Conservation (phyloP, 2,329 filamentous ascomycete genomes). For the Tolypocladium nubicola region DNA sequence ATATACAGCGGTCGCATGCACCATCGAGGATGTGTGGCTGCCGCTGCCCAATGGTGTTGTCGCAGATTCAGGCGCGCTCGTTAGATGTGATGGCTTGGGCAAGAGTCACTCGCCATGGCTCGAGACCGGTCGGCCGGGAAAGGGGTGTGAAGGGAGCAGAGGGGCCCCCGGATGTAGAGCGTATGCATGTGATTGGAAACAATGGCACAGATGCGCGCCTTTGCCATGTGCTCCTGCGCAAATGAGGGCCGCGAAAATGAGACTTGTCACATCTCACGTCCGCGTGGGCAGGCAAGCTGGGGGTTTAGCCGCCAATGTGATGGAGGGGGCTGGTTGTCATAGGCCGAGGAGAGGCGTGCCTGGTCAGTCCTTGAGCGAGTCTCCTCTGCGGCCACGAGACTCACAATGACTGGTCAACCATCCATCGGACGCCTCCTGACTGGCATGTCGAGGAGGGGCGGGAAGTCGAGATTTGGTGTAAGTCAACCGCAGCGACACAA, state of each 20-base stretch:
- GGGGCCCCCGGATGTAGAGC: not conserved
- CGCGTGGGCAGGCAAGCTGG: not conserved
- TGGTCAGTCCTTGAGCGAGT: not conserved
- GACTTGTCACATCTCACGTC: conserved; percentile 2
- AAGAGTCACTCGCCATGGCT: not conserved
- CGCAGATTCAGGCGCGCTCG: not conserved
- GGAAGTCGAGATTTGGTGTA: not conserved
- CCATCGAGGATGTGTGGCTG: not conserved
- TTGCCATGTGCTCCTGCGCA: not conserved
- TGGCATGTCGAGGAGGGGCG: not conserved
- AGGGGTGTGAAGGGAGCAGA: not conserved
- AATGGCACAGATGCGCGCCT: not conserved
- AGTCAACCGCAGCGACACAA: not conserved
- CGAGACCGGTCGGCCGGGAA: not conserved
- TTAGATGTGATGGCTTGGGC: not conserved
- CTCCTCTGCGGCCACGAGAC: not conserved
- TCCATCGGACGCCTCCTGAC: not conserved
- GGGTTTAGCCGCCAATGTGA: not conserved
- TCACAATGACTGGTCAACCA: not conserved
- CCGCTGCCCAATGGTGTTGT: not conserved
- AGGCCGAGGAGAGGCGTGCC: not conserved
- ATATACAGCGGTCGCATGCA: not conserved
- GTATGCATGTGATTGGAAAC: not conserved
- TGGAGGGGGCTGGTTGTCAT: not conserved
- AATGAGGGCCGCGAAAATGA: not conserved